Base-by-base conservation (phyloP, 208 protist genomes). In the Leishmania arabica region DNA sequence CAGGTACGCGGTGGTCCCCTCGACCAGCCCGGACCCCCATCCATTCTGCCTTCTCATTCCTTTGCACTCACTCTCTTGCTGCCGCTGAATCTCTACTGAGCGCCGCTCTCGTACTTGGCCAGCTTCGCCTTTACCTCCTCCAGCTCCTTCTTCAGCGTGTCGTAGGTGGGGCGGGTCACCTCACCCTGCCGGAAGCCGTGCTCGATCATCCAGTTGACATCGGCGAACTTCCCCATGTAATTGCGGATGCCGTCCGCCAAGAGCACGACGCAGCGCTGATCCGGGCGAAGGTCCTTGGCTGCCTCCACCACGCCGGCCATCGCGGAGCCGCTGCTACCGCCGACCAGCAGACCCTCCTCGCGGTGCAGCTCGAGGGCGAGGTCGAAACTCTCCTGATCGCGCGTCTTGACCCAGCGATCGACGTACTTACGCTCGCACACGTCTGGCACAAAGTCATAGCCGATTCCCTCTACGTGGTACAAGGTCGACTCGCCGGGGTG, bases 361-460 rank as follows among this genome's bases (percentile, higher is more conserved):
- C 89, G 90, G 77, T 99, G 98, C 58, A 99, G 74, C 82, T 96
- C 90, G 47, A 95, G 89, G 24, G 98, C 94, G 60, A 99, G 95
- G 27, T 93, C 84, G 84, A 99, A 99, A 45, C 98, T 99, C 71
- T 98, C 93, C 79, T 93, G 86, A 83, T 99, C 98, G 11, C 88
- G 78, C 21, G 91, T 95, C 90, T 99, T 99, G 40, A 99, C 83
- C 98, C 98, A 99, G 58, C 87, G 45, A 81, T 99, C 97, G 40
- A 99, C 92, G 71, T 96, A 89, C 51, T 90, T 51, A 53, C 94
- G 90, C 72, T 98, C 96, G 81, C 99, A 95, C 65, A 99, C 98
- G n/a, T 93, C 88, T 42, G 98, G 98, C 21, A 99, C 95, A 87
- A 99, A 99, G 89, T 99, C 98, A 87, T 99, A 99, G 74, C 99